Percentiles rank a stretch among this genome's conserved stretches.
phyloP scores from a whole-genome alignment of 140 eudicot species.

The Cichorium intybus region DNA sequence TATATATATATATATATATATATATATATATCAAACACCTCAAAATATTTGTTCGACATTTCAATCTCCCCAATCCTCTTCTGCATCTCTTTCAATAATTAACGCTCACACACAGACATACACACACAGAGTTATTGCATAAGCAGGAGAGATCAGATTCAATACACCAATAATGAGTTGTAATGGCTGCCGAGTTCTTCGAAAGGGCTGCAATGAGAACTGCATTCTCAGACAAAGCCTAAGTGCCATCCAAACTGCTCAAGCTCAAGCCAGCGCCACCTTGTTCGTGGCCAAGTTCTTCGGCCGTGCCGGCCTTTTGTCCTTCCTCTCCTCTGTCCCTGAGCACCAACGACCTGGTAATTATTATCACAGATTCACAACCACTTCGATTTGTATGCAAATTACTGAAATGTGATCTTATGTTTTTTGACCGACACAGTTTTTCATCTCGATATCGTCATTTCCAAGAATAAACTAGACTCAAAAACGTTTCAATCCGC shows the following conservation, averaged over 20 bases:
- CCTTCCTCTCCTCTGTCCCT: conserved; percentile 80
- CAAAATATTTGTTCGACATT: conserved; percentile 2
- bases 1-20: too few species aligned
- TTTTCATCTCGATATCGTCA: not conserved
- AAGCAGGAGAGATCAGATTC: not conserved
- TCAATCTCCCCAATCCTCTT: not conserved
- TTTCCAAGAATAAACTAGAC: not conserved
- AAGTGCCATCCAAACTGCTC: conserved; percentile 51
- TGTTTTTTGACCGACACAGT: too few species aligned
- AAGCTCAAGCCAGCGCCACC: conserved; percentile 89
- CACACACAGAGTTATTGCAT: conserved; percentile 14
- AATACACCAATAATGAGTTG: conserved; percentile 50
- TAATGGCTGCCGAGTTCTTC: conserved; percentile 87
- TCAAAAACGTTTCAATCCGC: too few species aligned
- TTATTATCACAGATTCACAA: not conserved
- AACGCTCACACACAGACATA: not conserved
- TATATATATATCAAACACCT: not conserved
- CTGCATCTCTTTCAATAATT: not conserved
- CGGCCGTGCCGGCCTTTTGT: conserved; percentile 91
- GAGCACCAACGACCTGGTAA: conserved; percentile 80
- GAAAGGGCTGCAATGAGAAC: conserved; percentile 84
- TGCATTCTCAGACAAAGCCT: conserved; percentile 81
- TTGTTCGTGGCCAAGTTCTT: conserved; percentile 89
- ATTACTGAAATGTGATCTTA: not conserved
- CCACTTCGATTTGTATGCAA: not conserved